A percentile compares a stretch with the other conserved stretches of the same genome.
Evolutionary conservation across 192 early-diverging fungal genomes (phyloP).

Genomic region (Ramicandelaber brevisporus): DNA sequence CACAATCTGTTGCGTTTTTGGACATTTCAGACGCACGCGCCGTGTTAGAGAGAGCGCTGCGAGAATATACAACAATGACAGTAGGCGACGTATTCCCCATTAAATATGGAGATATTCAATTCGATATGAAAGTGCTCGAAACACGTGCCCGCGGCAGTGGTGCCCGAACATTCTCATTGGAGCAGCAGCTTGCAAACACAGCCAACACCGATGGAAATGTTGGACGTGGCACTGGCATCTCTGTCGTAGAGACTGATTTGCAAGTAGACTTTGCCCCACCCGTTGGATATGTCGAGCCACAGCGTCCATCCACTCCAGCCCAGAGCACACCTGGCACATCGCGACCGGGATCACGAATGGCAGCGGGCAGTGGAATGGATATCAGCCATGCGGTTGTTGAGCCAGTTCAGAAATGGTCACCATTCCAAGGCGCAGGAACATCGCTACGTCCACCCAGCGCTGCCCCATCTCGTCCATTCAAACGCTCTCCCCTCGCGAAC

Average conservation of each 20-base stretch:
- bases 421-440: too few relatives aligned
- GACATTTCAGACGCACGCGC: conserved; percentile 92
- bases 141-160: conserved; percentile 55
- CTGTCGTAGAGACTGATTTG: conserved; percentile 90
- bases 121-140: conserved; percentile 77
- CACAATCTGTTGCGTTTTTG: conserved; percentile 88
- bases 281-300: conserved; percentile 81
- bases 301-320: conserved; percentile 3
- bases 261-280: conserved; percentile 95
- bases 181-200: too few relatives aligned
- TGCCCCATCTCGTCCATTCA: too few relatives aligned
- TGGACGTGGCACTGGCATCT: too few relatives aligned
- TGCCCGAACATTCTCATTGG: too few relatives aligned
- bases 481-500: too few relatives aligned
- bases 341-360: background rate
- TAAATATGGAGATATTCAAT: conserved; percentile 66
- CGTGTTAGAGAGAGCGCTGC: conserved; percentile 84
- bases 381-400: conserved; percentile 9
- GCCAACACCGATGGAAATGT: too few relatives aligned
- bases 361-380: conserved; percentile 1
- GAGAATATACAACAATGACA: conserved; percentile 79
- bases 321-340: conserved; percentile 5
- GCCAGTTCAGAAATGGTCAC: conserved; percentile 8
- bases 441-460: too few relatives aligned
- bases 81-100: conserved; percentile 78